These are phyloP conservation scores for Pichia membranifaciens DNA, from an alignment of 805 yeast genomes.

Conservation along the genomic window DNA sequence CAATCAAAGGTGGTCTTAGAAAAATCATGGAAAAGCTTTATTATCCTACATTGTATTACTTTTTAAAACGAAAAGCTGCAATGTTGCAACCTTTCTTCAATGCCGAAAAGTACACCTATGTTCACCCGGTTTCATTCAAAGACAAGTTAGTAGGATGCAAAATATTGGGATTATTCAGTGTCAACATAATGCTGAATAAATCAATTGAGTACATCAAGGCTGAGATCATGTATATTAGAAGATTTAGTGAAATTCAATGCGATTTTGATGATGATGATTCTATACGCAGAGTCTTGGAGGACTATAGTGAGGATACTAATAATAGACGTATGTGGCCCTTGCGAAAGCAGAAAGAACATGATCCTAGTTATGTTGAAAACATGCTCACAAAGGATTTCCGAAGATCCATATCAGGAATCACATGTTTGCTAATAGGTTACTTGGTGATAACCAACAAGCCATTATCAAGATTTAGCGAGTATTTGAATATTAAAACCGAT, in stretches of 20 bases:
- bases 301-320: too few species aligned
- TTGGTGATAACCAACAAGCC: constrained; percentile 4
- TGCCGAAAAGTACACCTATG: constrained; percentile 6
- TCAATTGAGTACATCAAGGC: neutral
- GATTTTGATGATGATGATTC: neutral
- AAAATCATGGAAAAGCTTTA: constrained; percentile 8
- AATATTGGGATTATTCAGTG: constrained; percentile 6
- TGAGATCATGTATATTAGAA: neutral
- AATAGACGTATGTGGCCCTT: too few species aligned
- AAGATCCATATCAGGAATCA: constrained; percentile 2
- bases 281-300: neutral
- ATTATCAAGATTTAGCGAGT: neutral
- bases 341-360: too few species aligned
- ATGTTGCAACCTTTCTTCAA: constrained; percentile 10
- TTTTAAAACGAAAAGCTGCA: neutral
- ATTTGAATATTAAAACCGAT: neutral
- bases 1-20: constrained; percentile 4
- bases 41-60: constrained; percentile 8
- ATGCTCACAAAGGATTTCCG: neutral
- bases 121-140: constrained; percentile 4
- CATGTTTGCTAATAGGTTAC: constrained; percentile 8
- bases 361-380: neutral
- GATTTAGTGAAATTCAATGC: neutral
- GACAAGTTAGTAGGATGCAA: constrained; percentile 10
- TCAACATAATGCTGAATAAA: constrained; percentile 6